Base-by-base conservation (phyloP, 257 asterid species). In the Rhazya stricta region DNA sequence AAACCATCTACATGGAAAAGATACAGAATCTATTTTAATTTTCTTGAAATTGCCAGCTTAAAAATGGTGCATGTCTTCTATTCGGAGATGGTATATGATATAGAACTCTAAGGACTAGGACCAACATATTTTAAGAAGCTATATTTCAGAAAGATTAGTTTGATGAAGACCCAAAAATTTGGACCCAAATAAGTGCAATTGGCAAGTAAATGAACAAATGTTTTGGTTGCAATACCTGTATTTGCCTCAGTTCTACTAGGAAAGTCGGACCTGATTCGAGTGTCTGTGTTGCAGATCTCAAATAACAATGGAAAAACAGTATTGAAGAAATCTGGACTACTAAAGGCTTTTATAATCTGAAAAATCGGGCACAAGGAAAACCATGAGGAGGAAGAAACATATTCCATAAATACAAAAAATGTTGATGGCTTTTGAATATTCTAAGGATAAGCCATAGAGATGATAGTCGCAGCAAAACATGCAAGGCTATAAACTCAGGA, bases 321-420 rank as follows among this genome's bases (percentile, higher is more conserved):
- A 71, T 85, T 89, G 81, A 94, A 88, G 88, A 91, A 92, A 65
- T 86, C 89, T 41, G 96, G 91, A 72, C 84, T 84, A 61, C 84
- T 79, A 86, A 92, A 90, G 32, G 97, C 96, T 85, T 87, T 90
- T 74, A 89, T 79, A 78, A 87, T 91, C 97, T 94, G 84, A 76
- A 78, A 76, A 65, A 45, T 36, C 77, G 81, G 70, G 50, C 12
- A 68, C 74, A 63, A 78, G 75, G 77, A 84, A 58, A 65, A 76
- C 42, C 50, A 78, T 71, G 54, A 61, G 54, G 29, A 73, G 79
- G 75, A 74, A 51, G 79, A 78, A 72, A n/a, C 65, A 71, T 65
- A 3, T 43, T 3, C 54, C 1, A 43, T 21, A 5, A 25, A 36
- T n/a, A 27, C 39, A 53, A n/a, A n/a, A 45, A 45, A 41, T 16